These are phyloP conservation scores for Barnettozyma hawaiiensis DNA, from an alignment of 1,139 yeast species.

Conservation along the genomic window DNA sequence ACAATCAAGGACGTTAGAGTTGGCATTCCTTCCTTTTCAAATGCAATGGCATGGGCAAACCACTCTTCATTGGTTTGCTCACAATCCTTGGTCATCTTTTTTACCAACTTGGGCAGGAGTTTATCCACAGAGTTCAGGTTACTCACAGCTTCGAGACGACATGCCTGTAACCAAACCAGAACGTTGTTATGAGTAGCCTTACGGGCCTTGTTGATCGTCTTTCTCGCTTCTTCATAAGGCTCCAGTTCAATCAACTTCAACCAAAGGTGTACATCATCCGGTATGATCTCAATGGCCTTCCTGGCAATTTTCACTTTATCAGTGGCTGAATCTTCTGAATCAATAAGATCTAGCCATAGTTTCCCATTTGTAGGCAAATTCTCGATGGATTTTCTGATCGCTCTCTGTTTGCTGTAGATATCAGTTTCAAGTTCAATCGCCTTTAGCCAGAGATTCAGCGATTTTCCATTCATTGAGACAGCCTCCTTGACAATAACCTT, in stretches of 20 bases:
- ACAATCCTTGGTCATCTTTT: slow-evolving; percentile 47
- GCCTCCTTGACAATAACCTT: slow-evolving; percentile 64
- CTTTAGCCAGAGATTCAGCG: slow-evolving; percentile 64
- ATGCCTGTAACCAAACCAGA: slow-evolving; percentile 67
- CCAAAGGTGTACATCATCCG: slow-evolving; percentile 67
- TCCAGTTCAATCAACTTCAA: slow-evolving; percentile 40
- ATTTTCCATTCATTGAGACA: slow-evolving; percentile 47
- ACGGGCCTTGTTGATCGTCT: slow-evolving; percentile 61
- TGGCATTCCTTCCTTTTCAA: slow-evolving; percentile 30
- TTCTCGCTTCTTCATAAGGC: slow-evolving; percentile 42
- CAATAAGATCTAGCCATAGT: slow-evolving; percentile 52
- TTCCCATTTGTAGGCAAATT: slow-evolving; percentile 40
- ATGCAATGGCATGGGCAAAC: slow-evolving; percentile 36
- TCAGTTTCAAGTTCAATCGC: slow-evolving; percentile 66
- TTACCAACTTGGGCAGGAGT: slow-evolving; percentile 41
- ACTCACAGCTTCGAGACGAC: slow-evolving; percentile 49
- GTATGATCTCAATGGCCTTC: slow-evolving; percentile 68
- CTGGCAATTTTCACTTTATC: slow-evolving; percentile 51
- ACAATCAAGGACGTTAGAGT: slow-evolving; percentile 30
- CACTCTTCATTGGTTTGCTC: slow-evolving; percentile 37
- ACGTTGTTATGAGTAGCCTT: slow-evolving; percentile 45
- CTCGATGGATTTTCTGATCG: slow-evolving; percentile 58
- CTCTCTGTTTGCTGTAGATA: slow-evolving; percentile 41
- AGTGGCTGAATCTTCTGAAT: slow-evolving; percentile 41
- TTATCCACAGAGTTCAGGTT: slow-evolving; percentile 31